Conservation (phyloP, 768 basidiomycete species). For the Mycena amicta region DNA sequence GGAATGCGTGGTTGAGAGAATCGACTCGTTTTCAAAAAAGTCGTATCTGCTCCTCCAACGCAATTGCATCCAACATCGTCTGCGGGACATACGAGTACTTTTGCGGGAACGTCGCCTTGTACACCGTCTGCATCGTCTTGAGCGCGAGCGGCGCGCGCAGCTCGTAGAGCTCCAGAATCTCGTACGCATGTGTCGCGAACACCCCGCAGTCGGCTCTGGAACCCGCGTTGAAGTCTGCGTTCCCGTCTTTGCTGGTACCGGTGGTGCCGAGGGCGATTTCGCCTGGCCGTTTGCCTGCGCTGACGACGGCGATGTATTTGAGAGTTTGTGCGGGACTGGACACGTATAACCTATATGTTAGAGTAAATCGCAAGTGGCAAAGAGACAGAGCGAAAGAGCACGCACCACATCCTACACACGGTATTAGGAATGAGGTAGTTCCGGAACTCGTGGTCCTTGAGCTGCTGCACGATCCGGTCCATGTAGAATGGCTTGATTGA, state of each 20-base stretch:
- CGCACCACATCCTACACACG: conserved; percentile 22
- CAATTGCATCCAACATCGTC: conserved; percentile 4
- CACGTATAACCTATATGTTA: conserved; percentile 22
- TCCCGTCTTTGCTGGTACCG: conserved; percentile 17
- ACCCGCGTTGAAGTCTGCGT: conserved; percentile 17
- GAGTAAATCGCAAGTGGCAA: not conserved
- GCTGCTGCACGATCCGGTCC: conserved; percentile 17
- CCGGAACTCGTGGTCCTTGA: conserved; percentile 25
- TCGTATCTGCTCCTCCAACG: conserved; percentile 9
- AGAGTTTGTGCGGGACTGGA: conserved; percentile 22
- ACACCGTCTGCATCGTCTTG: not conserved
- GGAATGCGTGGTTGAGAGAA: no score
- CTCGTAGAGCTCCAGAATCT: conserved; percentile 17
- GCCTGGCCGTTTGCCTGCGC: conserved; percentile 15
- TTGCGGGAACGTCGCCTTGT: conserved; percentile 9
- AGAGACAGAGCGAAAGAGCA: not conserved
- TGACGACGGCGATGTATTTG: conserved; percentile 19
- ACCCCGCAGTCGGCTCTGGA: not conserved
- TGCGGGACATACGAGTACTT: conserved; percentile 12
- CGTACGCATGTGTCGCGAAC: conserved; percentile 11
- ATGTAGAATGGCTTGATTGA: conserved; percentile 21
- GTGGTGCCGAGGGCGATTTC: conserved; percentile 9
- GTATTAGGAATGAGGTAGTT: conserved; percentile 21
- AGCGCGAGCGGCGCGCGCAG: conserved; percentile 1
- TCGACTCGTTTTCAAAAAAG: no score